phyloP scores from a whole-genome alignment of 2,329 filamentous ascomycete species.

The Phaeosphaeriaceae sp. region DNA sequence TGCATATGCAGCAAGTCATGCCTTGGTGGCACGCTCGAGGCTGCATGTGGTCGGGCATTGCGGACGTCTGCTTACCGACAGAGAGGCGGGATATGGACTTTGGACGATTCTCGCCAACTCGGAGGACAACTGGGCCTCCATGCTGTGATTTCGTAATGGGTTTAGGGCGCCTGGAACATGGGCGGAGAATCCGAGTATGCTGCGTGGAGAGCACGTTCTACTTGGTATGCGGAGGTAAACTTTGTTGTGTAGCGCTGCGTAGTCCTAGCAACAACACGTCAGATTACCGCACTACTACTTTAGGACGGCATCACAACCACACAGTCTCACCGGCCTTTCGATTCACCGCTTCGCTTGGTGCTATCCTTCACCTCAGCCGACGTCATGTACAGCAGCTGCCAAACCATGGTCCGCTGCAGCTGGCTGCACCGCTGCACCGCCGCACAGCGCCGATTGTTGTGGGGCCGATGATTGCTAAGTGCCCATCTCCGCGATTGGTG shows the following conservation, averaged over 20 bases:
- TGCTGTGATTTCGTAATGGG: slow-evolving; percentile 15
- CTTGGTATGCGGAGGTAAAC: slow-evolving; percentile 7
- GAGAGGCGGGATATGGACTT: slow-evolving; percentile 59
- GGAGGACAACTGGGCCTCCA: slow-evolving; percentile 37
- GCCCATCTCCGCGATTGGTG: slow-evolving; percentile 8
- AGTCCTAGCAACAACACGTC: slow-evolving; percentile 23
- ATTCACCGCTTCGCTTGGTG: background rate
- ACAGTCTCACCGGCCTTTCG: background rate
- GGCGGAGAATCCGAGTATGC: slow-evolving; percentile 6
- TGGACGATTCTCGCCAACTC: slow-evolving; percentile 59
- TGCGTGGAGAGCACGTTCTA: slow-evolving; percentile 17
- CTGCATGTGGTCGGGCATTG: slow-evolving; percentile 12
- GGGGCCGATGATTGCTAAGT: slow-evolving; percentile 3
- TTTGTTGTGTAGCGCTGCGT: slow-evolving; percentile 24
- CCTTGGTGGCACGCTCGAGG: slow-evolving; percentile 13
- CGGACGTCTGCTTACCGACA: slow-evolving; percentile 53
- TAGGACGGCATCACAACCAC: slow-evolving; percentile 9
- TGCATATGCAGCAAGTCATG: slow-evolving; percentile 32
- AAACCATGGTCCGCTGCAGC: background rate
- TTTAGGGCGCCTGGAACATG: slow-evolving; percentile 9
- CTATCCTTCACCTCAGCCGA: background rate
- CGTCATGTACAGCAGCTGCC: background rate
- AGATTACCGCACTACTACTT: slow-evolving; percentile 16
- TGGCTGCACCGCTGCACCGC: background rate
- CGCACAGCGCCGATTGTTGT: background rate